Percentiles rank a stretch among this genome's conserved stretches.
These are phyloP conservation scores for Colletotrichum godetiae DNA, from an alignment of 2,329 filamentous ascomycete species.

Conservation along the genomic window DNA sequence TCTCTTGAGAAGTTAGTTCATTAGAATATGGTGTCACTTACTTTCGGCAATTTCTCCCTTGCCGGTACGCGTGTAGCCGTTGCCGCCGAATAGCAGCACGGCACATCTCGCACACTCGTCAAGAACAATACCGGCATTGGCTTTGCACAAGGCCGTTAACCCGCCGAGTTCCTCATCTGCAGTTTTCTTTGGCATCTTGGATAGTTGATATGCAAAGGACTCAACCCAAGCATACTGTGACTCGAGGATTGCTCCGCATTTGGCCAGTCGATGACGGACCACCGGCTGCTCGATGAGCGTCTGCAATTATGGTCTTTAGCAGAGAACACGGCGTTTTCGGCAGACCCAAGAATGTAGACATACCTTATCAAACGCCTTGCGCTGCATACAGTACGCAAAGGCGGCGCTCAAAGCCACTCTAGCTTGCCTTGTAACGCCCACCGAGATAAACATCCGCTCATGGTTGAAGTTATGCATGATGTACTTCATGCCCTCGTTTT, in stretches of 20 bases:
- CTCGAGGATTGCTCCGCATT: not conserved
- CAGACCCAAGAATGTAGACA: no score
- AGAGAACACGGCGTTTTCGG: not conserved
- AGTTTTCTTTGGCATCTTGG: not conserved
- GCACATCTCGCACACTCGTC: not conserved
- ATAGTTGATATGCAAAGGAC: not conserved
- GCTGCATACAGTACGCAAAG: not conserved
- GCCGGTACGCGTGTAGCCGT: not conserved
- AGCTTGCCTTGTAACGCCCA: not conserved
- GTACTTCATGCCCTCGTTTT: not conserved
- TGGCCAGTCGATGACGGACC: not conserved
- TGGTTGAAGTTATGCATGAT: not conserved
- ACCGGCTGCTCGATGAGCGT: not conserved
- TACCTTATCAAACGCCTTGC: not conserved
- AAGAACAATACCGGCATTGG: not conserved
- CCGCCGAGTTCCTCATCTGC: not conserved
- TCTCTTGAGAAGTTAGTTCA: accelerated
- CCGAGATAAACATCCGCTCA: not conserved
- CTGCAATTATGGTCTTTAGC: not conserved
- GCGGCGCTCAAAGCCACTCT: not conserved
- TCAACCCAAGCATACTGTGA: not conserved
- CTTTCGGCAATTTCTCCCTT: not conserved
- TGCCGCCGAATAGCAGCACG: not conserved
- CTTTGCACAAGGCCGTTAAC: not conserved
- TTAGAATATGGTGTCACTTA: not conserved